Evolutionary conservation across 257 asterid species (phyloP), one percentile per base, ranked within the genome.

Genomic region (Henckelia pumila): DNA sequence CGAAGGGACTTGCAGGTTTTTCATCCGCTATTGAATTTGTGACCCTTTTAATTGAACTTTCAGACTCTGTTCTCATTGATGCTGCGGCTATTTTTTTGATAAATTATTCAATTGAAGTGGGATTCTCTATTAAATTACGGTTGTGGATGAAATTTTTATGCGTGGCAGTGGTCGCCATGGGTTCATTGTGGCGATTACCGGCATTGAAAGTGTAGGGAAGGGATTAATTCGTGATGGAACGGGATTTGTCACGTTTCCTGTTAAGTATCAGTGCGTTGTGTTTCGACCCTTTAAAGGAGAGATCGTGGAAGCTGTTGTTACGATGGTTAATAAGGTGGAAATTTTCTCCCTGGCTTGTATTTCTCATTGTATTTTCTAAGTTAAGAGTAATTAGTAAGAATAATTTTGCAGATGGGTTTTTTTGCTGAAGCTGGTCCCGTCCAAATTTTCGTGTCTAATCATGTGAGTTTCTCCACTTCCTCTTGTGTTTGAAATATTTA

Each of bases 371-470:
- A 5, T 56, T 58, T 61, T 23, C 20, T 17, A n/a, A 64, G 22
- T 25, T 16, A 32, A 57, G 20, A 57, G 20, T 55, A 47, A 59
- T 52, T 53, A 49, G 28, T 59, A 1, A 1, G n/a, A 2, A 23
- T 26, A 56, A 56, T 26, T 61, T n/a, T 76, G 81, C 88, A 91
- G 99, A 93, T 93, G 99, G 99, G 97, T 0, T 90, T 93, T 67
- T 93, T 93, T 7, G 97, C 97, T 37, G 97, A 93, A 78, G 97
- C 99, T 10, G 99, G 99, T 16, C 99, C 99, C 0, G 99, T 93
- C 49, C 99, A 90, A 71, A 86, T 90, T 52, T 93, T 93, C 60
- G 96, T 93, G 57, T 90, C 98, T 4, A 87, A 83, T 77, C 98
- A 92, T 65, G 97, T 90, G 69, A 84, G 96, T 77, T 61, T 59